These are phyloP conservation scores for Penicillium sp. DNA, from an alignment of 2,329 filamentous ascomycete species.

Conservation along the genomic window DNA sequence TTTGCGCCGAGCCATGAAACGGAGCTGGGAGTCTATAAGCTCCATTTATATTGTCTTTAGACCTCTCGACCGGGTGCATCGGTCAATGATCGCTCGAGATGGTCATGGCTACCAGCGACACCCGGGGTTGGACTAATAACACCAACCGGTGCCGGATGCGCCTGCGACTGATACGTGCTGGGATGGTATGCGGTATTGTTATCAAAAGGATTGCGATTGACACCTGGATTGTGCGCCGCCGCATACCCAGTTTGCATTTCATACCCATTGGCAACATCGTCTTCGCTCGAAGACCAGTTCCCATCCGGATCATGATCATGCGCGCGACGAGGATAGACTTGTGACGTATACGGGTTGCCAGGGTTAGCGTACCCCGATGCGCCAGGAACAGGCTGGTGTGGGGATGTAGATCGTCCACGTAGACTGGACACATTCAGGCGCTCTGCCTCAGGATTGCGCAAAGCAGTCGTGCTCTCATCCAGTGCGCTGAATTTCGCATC, in stretches of 20 bases:
- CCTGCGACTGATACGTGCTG: slow-evolving; percentile 28
- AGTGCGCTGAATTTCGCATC: slow-evolving; percentile 3
- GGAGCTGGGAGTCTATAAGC: neutral
- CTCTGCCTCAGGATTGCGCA: slow-evolving; percentile 36
- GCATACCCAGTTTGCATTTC: slow-evolving; percentile 38
- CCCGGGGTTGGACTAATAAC: slow-evolving; percentile 11
- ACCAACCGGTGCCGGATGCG: slow-evolving; percentile 9
- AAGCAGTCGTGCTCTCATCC: slow-evolving; percentile 25
- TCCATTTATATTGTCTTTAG: neutral
- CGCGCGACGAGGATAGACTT: slow-evolving; percentile 27
- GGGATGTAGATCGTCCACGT: slow-evolving; percentile 1
- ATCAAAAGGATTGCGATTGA: slow-evolving; percentile 24
- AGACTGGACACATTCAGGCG: slow-evolving; percentile 8
- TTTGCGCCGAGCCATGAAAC: neutral
- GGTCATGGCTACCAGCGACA: slow-evolving; percentile 8
- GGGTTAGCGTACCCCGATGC: slow-evolving; percentile 20
- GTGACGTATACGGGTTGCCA: slow-evolving; percentile 27
- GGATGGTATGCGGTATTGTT: slow-evolving; percentile 29
- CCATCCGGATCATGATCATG: slow-evolving; percentile 32
- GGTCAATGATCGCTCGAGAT: slow-evolving; percentile 19
- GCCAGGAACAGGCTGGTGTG: slow-evolving; percentile 3
- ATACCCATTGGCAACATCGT: slow-evolving; percentile 34
- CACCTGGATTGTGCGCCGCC: slow-evolving; percentile 24
- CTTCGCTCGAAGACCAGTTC: slow-evolving; percentile 40
- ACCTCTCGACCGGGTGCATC: slow-evolving; percentile 19